Evolutionary conservation across 108 stramenopile genomes (phyloP), one percentile per base, ranked within the genome.

Genomic region (Nitzschia inconspicua): DNA sequence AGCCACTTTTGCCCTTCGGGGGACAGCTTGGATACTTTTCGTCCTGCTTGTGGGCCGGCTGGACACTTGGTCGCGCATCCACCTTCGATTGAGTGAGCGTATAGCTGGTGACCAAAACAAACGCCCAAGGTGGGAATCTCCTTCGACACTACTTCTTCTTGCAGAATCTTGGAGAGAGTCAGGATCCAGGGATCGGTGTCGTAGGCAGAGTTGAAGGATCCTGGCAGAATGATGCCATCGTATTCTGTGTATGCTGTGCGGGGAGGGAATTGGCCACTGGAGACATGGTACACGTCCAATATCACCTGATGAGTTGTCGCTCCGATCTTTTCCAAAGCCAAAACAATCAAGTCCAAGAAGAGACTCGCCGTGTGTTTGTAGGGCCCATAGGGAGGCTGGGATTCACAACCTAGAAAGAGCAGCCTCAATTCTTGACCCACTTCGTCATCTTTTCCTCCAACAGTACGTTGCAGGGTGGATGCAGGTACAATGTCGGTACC

Each of bases 31-130:
- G 37, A 14, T 39, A 39, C 37, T 14, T 65, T 59, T 44, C 77
- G 70, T 39, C 87, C 87, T 11, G 75, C 77, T 51, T 80, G 73
- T 4, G 60, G 44, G 41, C 79, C 76, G 8, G 50, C 51, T 5
- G 77, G 79, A 37, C 66, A 66, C 37, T 54, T 65, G 29, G 25
- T 32, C 14, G 74, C 65, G 3, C 30, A 3, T 9, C 75, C 76
- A n/a, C 19, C 37, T 25, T 44, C 46, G 30, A 87, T 85, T 16
- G 91, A 72, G 66, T 93, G 91, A 6, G 91, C 85, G 28, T 82
- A 75, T 11, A 82, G 29, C 49, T 93, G 91, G 73, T 89, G 91
- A 20, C 91, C 91, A 63, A 93, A 93, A 54, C 91, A 93, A 29
- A 93, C 57, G 3, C 75, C 91, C 56, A 93, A 39, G 0, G 87